These are phyloP conservation scores for Suhomyces sp. DNA, from an alignment of 805 yeast species.

Conservation along the genomic window DNA sequence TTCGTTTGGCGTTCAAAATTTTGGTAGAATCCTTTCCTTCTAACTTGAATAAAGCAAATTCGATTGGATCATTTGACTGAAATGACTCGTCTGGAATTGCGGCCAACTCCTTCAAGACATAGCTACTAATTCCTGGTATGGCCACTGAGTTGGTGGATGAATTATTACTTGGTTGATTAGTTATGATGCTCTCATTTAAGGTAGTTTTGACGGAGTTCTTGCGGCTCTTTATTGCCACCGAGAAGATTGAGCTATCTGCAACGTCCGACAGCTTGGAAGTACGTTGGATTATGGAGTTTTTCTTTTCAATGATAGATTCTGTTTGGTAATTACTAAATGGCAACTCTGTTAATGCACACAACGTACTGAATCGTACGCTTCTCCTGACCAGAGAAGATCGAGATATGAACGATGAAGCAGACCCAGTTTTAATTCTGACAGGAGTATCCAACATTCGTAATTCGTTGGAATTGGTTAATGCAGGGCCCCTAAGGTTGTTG, in stretches of 20 bases:
- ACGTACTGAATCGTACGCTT: slow-evolving; percentile 35
- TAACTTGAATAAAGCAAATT: slow-evolving; percentile 69
- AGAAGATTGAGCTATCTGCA: slow-evolving; percentile 35
- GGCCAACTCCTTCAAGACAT: slow-evolving; percentile 57
- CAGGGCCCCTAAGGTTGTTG: slow-evolving; percentile 40
- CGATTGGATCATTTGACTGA: slow-evolving; percentile 64
- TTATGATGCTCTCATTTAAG: not conserved
- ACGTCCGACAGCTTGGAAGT: slow-evolving; percentile 26
- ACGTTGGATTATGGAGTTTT: slow-evolving; percentile 10
- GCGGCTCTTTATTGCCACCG: slow-evolving; percentile 23
- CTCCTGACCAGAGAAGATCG: slow-evolving; percentile 24
- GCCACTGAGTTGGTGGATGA: slow-evolving; percentile 35
- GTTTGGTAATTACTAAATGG: slow-evolving; percentile 25
- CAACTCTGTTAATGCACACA: slow-evolving; percentile 38
- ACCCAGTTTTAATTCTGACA: slow-evolving; percentile 11
- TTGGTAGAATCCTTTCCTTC: slow-evolving; percentile 54
- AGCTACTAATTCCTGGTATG: slow-evolving; percentile 50
- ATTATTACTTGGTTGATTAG: slow-evolving; percentile 9
- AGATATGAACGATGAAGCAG: slow-evolving; percentile 19
- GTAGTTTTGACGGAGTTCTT: slow-evolving; percentile 12
- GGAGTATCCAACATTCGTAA: slow-evolving; percentile 10
- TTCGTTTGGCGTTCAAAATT: not conserved
- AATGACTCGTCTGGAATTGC: slow-evolving; percentile 78
- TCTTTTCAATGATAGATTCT: slow-evolving; percentile 5
- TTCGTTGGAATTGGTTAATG: not conserved